A percentile compares a stretch with the other conserved stretches of the same genome.
Evolutionary conservation across 768 basidiomycete species (phyloP).

Genomic region (Tylopilus plumbeoviolaceoides): DNA sequence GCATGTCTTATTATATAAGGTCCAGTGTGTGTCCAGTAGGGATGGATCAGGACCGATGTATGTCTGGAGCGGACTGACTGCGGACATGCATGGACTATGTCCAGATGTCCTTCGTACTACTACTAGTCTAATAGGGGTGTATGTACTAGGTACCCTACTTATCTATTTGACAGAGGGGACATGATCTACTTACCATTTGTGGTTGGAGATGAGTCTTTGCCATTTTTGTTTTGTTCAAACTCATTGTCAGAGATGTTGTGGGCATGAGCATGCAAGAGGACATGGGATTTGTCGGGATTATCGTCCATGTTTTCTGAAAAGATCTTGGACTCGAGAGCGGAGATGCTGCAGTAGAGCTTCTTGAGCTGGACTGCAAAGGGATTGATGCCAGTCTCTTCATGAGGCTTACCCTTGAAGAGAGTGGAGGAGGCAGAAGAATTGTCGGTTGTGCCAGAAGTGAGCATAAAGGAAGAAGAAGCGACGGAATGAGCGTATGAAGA

Average conservation of each 20-base stretch:
- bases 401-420: slow-evolving; percentile 53
- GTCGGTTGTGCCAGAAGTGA: slow-evolving; percentile 71
- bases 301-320: slow-evolving; percentile 58
- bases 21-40: too few relatives aligned
- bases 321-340: slow-evolving; percentile 71
- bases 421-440: slow-evolving; percentile 70
- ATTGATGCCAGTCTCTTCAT: slow-evolving; percentile 56
- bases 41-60: too few relatives aligned
- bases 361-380: slow-evolving; percentile 75
- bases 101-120: too few relatives aligned
- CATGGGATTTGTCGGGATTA: slow-evolving; percentile 37
- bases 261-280: slow-evolving; percentile 33
- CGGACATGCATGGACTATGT: too few relatives aligned
- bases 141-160: too few relatives aligned
- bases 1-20: too few relatives aligned
- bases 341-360: slow-evolving; percentile 78
- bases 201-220: slow-evolving; percentile 65
- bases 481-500: slow-evolving; percentile 72
- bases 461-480: slow-evolving; percentile 63
- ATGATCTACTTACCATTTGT: slow-evolving; percentile 68
- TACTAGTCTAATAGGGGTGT: too few relatives aligned
- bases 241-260: slow-evolving; percentile 45
- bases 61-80: too few relatives aligned
- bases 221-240: slow-evolving; percentile 76
- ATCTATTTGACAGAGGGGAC: too few relatives aligned